Conservation (phyloP, 352 stramenopile genomes). For the Phytopythium helicoides region DNA sequence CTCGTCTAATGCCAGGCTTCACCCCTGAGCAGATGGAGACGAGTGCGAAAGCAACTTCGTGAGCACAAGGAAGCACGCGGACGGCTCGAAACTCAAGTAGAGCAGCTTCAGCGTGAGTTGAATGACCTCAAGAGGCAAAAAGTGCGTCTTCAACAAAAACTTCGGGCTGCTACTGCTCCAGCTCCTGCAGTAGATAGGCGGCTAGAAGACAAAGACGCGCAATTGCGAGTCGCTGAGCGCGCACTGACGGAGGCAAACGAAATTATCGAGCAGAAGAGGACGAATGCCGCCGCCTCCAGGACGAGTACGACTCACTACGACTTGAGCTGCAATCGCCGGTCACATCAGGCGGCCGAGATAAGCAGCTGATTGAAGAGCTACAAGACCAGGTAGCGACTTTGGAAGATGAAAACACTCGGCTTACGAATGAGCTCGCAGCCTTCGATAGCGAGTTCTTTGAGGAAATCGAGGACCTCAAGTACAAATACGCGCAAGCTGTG, state of each 20-base stretch:
- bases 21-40: constrained; percentile 40
- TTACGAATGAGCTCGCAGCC: constrained; percentile 79
- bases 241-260: background rate
- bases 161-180: constrained; percentile 39
- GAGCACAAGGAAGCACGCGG: constrained; percentile 42
- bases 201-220: constrained; percentile 21
- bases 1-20: constrained; percentile 3
- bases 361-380: constrained; percentile 31
- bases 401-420: constrained; percentile 66
- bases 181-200: constrained; percentile 14
- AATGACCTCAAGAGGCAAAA: constrained; percentile 58
- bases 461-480: constrained; percentile 96
- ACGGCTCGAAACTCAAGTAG: constrained; percentile 35
- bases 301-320: constrained; percentile 16
- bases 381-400: constrained; percentile 39
- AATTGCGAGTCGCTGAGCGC: constrained; percentile 1
- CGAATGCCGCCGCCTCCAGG: constrained; percentile 17
- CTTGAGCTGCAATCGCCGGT: constrained; percentile 9
- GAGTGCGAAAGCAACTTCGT: constrained; percentile 42
- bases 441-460: constrained; percentile 96
- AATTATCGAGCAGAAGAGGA: constrained; percentile 15
- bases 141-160: constrained; percentile 62
- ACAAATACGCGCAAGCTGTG: constrained; percentile 89
- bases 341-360: constrained; percentile 3
- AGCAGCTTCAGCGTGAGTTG: constrained; percentile 33